Evolutionary conservation across 2,329 filamentous ascomycete genomes (phyloP), one percentile per base, ranked within the genome.

Genomic region (Aspergillus phoenicis): DNA sequence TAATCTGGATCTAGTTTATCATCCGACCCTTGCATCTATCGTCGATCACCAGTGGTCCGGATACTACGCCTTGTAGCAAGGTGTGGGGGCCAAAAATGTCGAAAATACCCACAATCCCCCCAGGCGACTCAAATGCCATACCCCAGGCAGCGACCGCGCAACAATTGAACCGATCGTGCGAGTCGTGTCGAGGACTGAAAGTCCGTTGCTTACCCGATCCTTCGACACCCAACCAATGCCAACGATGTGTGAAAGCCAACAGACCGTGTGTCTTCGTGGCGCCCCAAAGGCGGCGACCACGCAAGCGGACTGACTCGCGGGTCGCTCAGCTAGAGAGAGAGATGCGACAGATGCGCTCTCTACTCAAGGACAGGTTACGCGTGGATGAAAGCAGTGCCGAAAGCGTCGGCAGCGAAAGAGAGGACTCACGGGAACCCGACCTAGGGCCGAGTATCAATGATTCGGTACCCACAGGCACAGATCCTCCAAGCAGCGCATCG

Each of bases 341-440:
- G 58, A 76, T 76, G 74, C 71, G 72, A 8, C 68, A 73, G 59
- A 76, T 76, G 74, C 73, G 73, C 39, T 73, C 73, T 11, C 64
- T 74, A 17, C 65, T 76, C 20, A 75, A 75, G 57, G 73, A 69
- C 53, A 72, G 68, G 2, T 62, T 75, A 8, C 66, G 63, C 2
- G 63, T 61, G 15, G 65, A 72, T 30, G 72, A 74, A 33, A 73
- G 66, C 41, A 65, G 70, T 20, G 64, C 60, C 20, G 71, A 73
- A 36, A 68, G 72, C 33, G 67, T 66, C 4, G 68, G 63, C 7
- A 73, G 71, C 51, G 72, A 70, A 8, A 63, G 60, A 8, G 67
- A 68, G 8, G 68, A 61, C 3, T 65, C 68, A 2, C 66, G 60
- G 1, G 69, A 71, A 20, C 57, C 61, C 26, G 70, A 72, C 2